A percentile compares a stretch with the other conserved stretches of the same genome.
These are phyloP conservation scores for Rhododendron kiyosumense DNA, from an alignment of 148 eudicot species.

Conservation along the genomic window DNA sequence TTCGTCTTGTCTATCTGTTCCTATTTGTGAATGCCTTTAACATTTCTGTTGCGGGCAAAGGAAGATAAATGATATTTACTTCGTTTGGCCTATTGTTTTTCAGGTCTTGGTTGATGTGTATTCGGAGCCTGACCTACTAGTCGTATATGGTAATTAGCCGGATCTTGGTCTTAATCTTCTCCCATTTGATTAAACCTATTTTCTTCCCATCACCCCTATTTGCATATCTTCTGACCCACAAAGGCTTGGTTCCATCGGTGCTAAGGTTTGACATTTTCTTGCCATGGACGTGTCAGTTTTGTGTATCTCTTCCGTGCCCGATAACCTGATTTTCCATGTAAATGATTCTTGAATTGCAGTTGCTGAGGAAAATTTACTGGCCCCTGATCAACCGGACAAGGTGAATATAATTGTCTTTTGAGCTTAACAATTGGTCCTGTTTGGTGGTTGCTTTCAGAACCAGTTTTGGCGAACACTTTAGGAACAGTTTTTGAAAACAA, in stretches of 20 bases:
- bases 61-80: neutral
- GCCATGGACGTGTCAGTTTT: neutral
- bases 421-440: neutral
- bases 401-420: slow-evolving; percentile 31
- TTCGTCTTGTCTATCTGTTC: neutral
- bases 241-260: neutral
- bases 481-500: neutral
- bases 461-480: neutral
- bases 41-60: neutral
- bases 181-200: neutral
- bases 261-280: neutral
- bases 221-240: neutral
- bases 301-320: neutral
- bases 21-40: neutral
- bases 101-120: slow-evolving; percentile 88
- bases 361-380: slow-evolving; percentile 77
- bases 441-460: neutral
- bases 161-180: neutral
- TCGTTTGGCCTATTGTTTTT: slow-evolving; percentile 14
- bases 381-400: slow-evolving; percentile 66
- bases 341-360: slow-evolving; percentile 48
- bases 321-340: neutral
- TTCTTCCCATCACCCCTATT: neutral
- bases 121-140: slow-evolving; percentile 70
- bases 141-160: slow-evolving; percentile 68